Conservation (phyloP, 139 green algal genomes). For the Chlamydomonas incerta region DNA sequence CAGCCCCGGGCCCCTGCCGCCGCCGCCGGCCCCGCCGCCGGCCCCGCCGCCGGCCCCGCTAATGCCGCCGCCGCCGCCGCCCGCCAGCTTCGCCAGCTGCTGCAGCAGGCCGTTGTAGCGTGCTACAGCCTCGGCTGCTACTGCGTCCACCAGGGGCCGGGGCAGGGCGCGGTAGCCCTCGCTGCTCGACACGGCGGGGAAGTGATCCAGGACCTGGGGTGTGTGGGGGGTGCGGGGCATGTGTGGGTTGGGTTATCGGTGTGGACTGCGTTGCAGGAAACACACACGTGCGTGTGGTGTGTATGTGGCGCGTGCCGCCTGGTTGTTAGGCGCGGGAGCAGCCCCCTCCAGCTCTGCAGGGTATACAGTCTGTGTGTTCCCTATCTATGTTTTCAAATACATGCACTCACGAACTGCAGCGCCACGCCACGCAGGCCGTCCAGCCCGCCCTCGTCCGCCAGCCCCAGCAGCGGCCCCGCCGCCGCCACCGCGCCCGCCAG, state of each 20-base stretch:
- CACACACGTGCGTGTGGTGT: background rate
- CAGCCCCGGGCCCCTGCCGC: no score
- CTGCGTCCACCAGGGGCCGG: conserved; percentile 10
- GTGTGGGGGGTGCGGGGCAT: no score
- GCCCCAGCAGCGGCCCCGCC: conserved; percentile 33
- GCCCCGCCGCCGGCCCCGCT: background rate
- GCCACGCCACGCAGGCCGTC: conserved; percentile 17
- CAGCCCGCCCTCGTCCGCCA: conserved; percentile 42
- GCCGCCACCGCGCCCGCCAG: conserved; percentile 8
- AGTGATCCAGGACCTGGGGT: conserved; percentile 40
- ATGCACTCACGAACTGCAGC: conserved; percentile 36
- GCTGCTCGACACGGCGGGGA: conserved; percentile 2
- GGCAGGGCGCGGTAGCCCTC: conserved; percentile 38
- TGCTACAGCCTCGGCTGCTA: conserved; percentile 8
- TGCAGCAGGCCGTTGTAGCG: conserved; percentile 21
- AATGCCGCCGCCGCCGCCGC: background rate
- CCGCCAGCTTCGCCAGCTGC: conserved; percentile 11
- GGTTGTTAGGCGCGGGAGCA: background rate
- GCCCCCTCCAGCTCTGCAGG: no score
- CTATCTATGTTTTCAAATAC: no score
- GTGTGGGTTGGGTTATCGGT: background rate
- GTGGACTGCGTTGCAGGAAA: no score
- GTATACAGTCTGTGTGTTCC: no score
- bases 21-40: background rate
- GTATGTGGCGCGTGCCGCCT: no score